Evolutionary conservation across 768 basidiomycete genomes (phyloP), one percentile per base, ranked within the genome.

Genomic region (Leccinum pellstonianum): DNA sequence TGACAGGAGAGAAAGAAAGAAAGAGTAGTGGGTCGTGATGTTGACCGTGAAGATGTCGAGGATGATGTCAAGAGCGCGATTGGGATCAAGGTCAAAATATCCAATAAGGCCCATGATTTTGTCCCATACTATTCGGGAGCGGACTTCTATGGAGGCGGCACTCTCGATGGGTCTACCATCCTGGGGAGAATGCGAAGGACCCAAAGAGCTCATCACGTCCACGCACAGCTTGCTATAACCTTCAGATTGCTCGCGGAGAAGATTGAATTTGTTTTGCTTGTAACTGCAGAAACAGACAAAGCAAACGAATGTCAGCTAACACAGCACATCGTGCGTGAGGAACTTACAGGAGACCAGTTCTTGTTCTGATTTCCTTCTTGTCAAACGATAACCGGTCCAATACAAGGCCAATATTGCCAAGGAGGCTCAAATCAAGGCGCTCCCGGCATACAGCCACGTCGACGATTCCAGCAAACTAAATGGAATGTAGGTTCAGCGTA

Each of bases 231-330:
- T 95, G 72, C 93, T 93, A 77, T 94, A 99, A 8, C 97, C 97
- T 77, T 98, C 96, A 1, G 95, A 95, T 67, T 97, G 93, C 77
- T 99, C 97, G 38, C 97, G 89, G 15, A 98, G 83, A 41, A 99
- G 83, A 70, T 98, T 99, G 80, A 95, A 96, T 75, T 98, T 99
- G 77, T 94, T 94, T 74, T 99, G 96, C 74, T 94, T 95, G 79
- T 95, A 96, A 72, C 93, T 95, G 69, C n/a, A 55, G 48, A 54
- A 49, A 50, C 19, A 55, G 38, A 52, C 29, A 49, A 43, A 58
- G 7, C n/a, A 46, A 35, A 35, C 21, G 37, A 57, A 56, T 2
- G 37, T 63, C 38, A 62, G 50, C 19, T 4, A 12, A 55, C 23
- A 33, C 14, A 60, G 25, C 8, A 50, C 10, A 43, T 12, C 25